phyloP scores from a whole-genome alignment of 441 rosid genomes.

The Raphanus hybrid region DNA sequence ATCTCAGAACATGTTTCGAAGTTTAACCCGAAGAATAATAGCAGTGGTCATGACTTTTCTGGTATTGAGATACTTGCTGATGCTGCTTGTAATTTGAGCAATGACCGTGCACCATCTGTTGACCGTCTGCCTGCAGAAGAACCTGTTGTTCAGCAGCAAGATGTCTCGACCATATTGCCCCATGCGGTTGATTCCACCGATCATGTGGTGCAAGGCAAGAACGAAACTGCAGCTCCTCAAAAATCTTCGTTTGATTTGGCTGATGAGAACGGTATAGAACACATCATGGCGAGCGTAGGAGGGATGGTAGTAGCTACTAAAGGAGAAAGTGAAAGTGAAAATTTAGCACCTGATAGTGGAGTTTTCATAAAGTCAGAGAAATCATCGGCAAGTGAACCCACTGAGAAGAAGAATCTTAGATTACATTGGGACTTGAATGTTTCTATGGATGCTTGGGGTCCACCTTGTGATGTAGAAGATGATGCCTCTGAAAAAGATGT shows the following conservation, averaged over 20 bases:
- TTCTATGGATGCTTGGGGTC: conserved; percentile 62
- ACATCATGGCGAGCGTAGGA: background rate
- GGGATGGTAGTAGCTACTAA: background rate
- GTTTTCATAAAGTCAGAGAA: background rate
- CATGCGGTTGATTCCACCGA: background rate
- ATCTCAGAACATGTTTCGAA: conserved; percentile 36
- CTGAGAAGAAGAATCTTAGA: conserved; percentile 21
- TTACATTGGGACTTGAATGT: conserved; percentile 64
- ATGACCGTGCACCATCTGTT: conserved; percentile 20
- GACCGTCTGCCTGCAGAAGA: conserved; percentile 7
- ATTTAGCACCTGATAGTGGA: background rate
- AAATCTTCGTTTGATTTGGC: background rate
- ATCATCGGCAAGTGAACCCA: background rate
- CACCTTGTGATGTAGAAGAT: conserved; percentile 42
- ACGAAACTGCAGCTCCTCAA: no score
- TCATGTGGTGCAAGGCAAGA: no score
- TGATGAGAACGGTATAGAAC: background rate
- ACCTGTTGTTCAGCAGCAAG: conserved; percentile 18
- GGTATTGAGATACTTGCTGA: conserved; percentile 57
- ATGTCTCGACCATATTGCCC: conserved; percentile 6
- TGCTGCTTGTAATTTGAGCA: conserved; percentile 48
- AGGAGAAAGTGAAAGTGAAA: background rate
- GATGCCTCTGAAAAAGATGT: conserved; percentile 38
- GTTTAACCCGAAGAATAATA: conserved; percentile 34
- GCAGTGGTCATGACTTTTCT: conserved; percentile 18